Base-by-base conservation (phyloP, 2,329 filamentous ascomycete genomes). In the Chrysosporium keratinophilum region DNA sequence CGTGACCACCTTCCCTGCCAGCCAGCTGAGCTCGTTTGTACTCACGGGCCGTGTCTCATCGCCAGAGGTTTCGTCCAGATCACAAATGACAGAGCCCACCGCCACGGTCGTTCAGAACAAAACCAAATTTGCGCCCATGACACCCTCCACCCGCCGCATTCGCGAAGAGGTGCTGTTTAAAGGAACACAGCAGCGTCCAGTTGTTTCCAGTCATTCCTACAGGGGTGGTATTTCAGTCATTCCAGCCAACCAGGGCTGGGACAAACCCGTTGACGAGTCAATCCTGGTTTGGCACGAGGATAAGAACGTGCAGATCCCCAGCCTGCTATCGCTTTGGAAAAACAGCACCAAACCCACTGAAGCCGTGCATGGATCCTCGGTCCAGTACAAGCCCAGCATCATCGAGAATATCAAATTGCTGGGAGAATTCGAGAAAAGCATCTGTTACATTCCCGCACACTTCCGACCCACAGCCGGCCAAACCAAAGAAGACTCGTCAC, bases 121-220 rank as follows among this genome's bases (percentile, higher is more conserved):
- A 49, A 59, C 66, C 12, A 68, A 62, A 44, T 71, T 76, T 55
- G 71, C 70, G 1, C 73, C 72, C 0, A 70, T 74, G 68, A 76
- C 74, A 3, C 74, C 74, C 7, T 71, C 71, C n/a, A 75, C 74
- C 6, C 70, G 72, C 48, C 71, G 71, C 23, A 60, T 72, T 5
- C 70, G 71, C 14, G 72, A 75, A 62, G 71, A 73, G 40, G 67
- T 69, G 0, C 64, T 76, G 15, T 65, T 74, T 42, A 71, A 71
- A 54, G 73, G 72, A 14, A 61, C 63, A 0, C 56, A 62, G 45
- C 62, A 60, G 15, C 37, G 28, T 33, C 14, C 44, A 34, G 54
- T 57, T 14, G 57, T 64, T 37, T 62, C 60, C 31, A 65, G 65
- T 10, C 41, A 55, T 42, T 57, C 57, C 12, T 69, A 67, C 1